Conservation (phyloP, 176 grass and related monocot species). For the Areca catechu region DNA sequence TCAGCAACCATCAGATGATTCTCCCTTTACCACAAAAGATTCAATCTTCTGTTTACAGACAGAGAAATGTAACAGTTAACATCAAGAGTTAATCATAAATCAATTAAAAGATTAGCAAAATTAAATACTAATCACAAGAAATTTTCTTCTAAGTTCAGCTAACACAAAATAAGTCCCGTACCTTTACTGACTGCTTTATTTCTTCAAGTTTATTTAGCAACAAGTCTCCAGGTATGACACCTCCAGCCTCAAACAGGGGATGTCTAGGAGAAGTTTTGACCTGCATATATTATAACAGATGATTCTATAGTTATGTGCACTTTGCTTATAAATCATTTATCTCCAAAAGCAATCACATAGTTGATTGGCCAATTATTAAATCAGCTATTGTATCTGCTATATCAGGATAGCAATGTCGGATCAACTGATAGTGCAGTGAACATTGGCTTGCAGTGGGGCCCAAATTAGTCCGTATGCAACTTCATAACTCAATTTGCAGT, state of each 20-base stretch:
- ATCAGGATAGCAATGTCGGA: too few species aligned
- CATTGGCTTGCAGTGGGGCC: too few species aligned
- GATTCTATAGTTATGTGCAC: too few species aligned
- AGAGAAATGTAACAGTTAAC: background rate
- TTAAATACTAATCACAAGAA: background rate
- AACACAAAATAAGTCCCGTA: constrained; percentile 13
- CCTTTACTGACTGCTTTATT: constrained; percentile 47
- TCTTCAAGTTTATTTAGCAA: constrained; percentile 56
- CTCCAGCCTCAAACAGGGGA: constrained; percentile 9
- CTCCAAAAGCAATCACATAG: too few species aligned
- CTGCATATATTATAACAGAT: constrained; percentile 6
- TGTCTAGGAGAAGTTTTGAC: constrained; percentile 28
- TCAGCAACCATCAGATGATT: too few species aligned
- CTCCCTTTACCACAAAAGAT: constrained; percentile 18
- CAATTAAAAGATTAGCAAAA: background rate
- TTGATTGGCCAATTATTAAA: too few species aligned
- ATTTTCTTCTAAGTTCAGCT: too few species aligned
- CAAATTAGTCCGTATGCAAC: too few species aligned
- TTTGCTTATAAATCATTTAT: too few species aligned
- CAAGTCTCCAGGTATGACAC: constrained; percentile 23
- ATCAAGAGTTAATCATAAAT: constrained; percentile 5
- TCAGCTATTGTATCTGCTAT: too few species aligned
- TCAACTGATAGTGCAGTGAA: too few species aligned
- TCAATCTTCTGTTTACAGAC: constrained; percentile 43
- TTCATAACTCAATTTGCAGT: too few species aligned